Evolutionary conservation across 2,329 filamentous ascomycete genomes (phyloP).

Genomic region (Arthrobotrys iridis): DNA sequence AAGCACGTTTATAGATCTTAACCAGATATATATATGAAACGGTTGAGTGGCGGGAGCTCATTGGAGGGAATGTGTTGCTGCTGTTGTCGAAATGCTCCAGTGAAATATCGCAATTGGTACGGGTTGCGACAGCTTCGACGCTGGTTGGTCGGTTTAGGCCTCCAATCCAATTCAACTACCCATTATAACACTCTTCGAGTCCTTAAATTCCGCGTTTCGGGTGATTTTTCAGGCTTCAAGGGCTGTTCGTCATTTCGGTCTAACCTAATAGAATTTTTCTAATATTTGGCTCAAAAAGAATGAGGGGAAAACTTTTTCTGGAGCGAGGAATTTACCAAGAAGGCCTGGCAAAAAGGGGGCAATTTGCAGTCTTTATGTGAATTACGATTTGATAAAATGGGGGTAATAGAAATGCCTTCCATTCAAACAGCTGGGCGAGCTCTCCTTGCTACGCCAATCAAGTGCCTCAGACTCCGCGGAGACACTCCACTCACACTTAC

Average conservation of each 20-base stretch:
- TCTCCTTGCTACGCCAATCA: constrained; percentile 28
- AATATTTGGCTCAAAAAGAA: neutral
- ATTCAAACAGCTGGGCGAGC: constrained; percentile 28
- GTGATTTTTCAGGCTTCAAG: constrained; percentile 19
- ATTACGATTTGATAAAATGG: constrained; percentile 54
- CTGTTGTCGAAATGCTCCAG: constrained; percentile 50
- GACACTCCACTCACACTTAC: constrained; percentile 12
- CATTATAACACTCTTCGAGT: constrained; percentile 24
- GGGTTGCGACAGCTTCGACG: neutral
- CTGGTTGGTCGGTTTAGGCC: constrained; percentile 24
- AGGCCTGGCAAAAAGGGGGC: constrained; percentile 37
- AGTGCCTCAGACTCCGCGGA: constrained; percentile 42
- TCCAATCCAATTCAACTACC: constrained; percentile 8
- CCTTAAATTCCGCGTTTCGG: constrained; percentile 27
- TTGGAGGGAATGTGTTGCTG: constrained; percentile 37
- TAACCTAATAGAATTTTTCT: constrained; percentile 14
- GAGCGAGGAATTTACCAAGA: constrained; percentile 39
- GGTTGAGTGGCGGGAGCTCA: constrained; percentile 27
- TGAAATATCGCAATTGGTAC: constrained; percentile 40
- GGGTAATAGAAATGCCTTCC: constrained; percentile 51
- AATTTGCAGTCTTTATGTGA: constrained; percentile 48
- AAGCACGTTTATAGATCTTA: constrained; percentile 12
- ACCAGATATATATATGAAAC: constrained; percentile 19
- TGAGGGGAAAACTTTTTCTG: constrained; percentile 15
- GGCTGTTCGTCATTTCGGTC: constrained; percentile 20